A percentile compares a stretch with the other conserved stretches of the same genome.
phyloP scores from a whole-genome alignment of 352 stramenopile species.

The Phytophthora foliorum region DNA sequence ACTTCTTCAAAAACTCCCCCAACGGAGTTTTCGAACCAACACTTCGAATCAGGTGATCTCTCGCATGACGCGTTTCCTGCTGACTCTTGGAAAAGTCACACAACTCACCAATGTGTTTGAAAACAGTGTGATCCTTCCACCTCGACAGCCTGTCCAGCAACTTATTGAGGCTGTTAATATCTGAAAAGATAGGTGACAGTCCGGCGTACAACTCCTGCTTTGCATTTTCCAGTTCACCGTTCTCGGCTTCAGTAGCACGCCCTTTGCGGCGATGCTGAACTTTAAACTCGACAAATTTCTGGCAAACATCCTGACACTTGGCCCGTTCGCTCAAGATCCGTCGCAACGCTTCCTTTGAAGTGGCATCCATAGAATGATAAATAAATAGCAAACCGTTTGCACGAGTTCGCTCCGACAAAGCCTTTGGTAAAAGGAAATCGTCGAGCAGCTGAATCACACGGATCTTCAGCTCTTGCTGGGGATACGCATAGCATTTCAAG shows the following conservation, averaged over 20 bases:
- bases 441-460: conserved; percentile 87
- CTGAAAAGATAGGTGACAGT: conserved; percentile 63
- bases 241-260: conserved; percentile 16
- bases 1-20: conserved; percentile 82
- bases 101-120: conserved; percentile 76
- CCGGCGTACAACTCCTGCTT: conserved; percentile 48
- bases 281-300: conserved; percentile 61
- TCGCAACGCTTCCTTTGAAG: conserved; percentile 76
- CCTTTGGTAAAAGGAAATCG: conserved; percentile 86
- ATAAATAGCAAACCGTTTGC: conserved; percentile 81
- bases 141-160: conserved; percentile 70
- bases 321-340: conserved; percentile 72
- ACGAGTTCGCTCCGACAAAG: conserved; percentile 53
- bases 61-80: conserved; percentile 54
- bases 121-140: conserved; percentile 85
- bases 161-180: conserved; percentile 63
- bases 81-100: conserved; percentile 63
- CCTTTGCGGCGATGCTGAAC: conserved; percentile 48
- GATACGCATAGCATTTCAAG: conserved; percentile 89
- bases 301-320: conserved; percentile 50
- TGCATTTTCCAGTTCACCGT: conserved; percentile 32
- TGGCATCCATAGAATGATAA: conserved; percentile 69
- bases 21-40: conserved; percentile 84
- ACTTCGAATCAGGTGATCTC: conserved; percentile 80
- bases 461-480: conserved; percentile 84